phyloP scores from a whole-genome alignment of 2,329 filamentous ascomycete genomes.

The Fusarium chuoi region DNA sequence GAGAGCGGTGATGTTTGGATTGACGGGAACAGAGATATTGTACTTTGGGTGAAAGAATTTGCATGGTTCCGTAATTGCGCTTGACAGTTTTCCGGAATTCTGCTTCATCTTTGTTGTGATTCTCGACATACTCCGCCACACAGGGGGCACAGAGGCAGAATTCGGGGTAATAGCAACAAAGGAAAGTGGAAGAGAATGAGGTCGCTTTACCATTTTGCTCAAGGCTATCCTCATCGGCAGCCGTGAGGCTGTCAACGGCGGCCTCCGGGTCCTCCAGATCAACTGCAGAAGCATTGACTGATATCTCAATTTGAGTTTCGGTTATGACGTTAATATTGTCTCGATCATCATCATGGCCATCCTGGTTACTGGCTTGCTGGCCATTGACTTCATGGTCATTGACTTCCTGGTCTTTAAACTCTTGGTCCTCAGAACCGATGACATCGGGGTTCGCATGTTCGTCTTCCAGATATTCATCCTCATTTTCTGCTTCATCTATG shows the following conservation, averaged over 20 bases:
- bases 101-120: constrained; percentile 31
- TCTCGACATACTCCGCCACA: constrained; percentile 23
- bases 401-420: background rate
- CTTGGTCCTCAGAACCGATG: background rate
- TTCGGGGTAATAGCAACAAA: constrained; percentile 29
- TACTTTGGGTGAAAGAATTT: background rate
- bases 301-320: constrained; percentile 21
- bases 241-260: constrained; percentile 10
- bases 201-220: constrained; percentile 42
- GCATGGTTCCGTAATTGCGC: background rate
- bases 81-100: constrained; percentile 22
- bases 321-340: constrained; percentile 3
- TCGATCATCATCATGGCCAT: background rate
- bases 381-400: background rate
- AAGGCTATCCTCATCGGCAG: constrained; percentile 7
- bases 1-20: constrained; percentile 13
- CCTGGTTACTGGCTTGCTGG: background rate
- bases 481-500: constrained; percentile 16
- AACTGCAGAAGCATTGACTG: constrained; percentile 3
- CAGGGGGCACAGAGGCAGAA: constrained; percentile 36
- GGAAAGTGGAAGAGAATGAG: constrained; percentile 9
- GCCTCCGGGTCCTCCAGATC: constrained; percentile 10
- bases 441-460: background rate
- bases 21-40: background rate
- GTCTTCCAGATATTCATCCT: constrained; percentile 36